A percentile compares a stretch with the other conserved stretches of the same genome.
Evolutionary conservation across 768 basidiomycete genomes (phyloP).

Genomic region (Trametopsis cervina): DNA sequence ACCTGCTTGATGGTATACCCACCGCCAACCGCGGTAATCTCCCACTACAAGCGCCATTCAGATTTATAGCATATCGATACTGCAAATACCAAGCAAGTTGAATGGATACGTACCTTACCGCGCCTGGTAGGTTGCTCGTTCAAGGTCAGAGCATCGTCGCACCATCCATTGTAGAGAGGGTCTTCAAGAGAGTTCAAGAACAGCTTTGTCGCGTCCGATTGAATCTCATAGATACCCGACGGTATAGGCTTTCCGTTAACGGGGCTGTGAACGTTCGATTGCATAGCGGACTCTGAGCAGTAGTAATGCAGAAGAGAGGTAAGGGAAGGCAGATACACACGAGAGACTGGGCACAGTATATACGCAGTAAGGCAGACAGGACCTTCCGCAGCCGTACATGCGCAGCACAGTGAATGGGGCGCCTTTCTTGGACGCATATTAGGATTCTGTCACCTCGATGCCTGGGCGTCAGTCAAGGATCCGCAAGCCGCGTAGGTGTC

Average conservation of each 20-base stretch:
- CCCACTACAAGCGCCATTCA: slow-evolving; percentile 1
- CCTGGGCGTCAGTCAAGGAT: too few species aligned
- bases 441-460: too few species aligned
- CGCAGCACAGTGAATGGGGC: too few species aligned
- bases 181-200: slow-evolving; percentile 4
- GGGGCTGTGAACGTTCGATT: too few species aligned
- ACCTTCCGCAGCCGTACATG: too few species aligned
- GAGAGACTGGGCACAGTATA: too few species aligned
- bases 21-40: slow-evolving; percentile 3
- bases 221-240: slow-evolving; percentile 5
- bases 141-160: slow-evolving; percentile 8
- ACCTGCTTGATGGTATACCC: slow-evolving; percentile 8
- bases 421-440: too few species aligned
- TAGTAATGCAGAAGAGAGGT: too few species aligned
- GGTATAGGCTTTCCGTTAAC: background rate
- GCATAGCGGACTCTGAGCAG: too few species aligned
- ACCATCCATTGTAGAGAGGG: slow-evolving; percentile 4
- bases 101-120: slow-evolving; percentile 4
- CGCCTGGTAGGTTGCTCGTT: background rate
- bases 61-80: background rate
- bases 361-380: too few species aligned
- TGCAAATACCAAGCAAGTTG: background rate
- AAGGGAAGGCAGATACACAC: too few species aligned
- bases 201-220: background rate
- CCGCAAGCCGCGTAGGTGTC: too few species aligned